Evolutionary conservation across 225 moss, liverwort and hornwort genomes (phyloP), one percentile per base, ranked within the genome.

Genomic region (Marchantia polymorpha): DNA sequence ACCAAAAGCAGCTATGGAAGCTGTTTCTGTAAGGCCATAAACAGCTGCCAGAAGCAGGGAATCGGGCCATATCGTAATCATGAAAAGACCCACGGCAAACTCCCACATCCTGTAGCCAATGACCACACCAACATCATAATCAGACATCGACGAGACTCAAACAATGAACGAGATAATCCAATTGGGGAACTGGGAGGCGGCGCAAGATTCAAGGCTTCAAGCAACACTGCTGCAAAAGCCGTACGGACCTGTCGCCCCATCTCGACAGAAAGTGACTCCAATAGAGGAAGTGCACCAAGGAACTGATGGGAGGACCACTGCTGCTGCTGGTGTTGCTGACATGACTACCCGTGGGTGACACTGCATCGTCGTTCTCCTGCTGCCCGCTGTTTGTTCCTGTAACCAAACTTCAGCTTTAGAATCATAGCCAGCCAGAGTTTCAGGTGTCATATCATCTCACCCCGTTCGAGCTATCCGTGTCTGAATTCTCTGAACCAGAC

Each of bases 31-130:
- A 48, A 99, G 85, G 79, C 99, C 99, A 74, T 99, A 99, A 64
- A 91, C 55, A 16, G 95, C 99, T 68, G 92, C 92, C 75, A 99
- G 84, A 27, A 92, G 89, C 66, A 99, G 86, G 47, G 99, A 99
- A 58, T 93, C 80, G 13, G 93, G 94, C 90, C 92, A 95, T 52
- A 95, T 83, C 86, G 91, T 70, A 46, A 99, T 87, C 95, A 99
- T 93, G 60, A 92, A 86, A 70, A 99, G 74, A 14, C 91, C 93
- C 69, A 94, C 97, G 47, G 93, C 94, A 78, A 99, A 99, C 80
- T 99, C 97, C 97, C 97, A 99, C 95, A 93, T 99, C 83, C 97
- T 99, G 91, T 73, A 52, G 30, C 68, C 55, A 51, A 29, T 54
- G 51, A 23, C 53, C 3, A 73, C 8, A 19, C 19, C 56, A 56